Conservation (phyloP, 139 green algal genomes). For the Deuterostichococcus epilithicus region DNA sequence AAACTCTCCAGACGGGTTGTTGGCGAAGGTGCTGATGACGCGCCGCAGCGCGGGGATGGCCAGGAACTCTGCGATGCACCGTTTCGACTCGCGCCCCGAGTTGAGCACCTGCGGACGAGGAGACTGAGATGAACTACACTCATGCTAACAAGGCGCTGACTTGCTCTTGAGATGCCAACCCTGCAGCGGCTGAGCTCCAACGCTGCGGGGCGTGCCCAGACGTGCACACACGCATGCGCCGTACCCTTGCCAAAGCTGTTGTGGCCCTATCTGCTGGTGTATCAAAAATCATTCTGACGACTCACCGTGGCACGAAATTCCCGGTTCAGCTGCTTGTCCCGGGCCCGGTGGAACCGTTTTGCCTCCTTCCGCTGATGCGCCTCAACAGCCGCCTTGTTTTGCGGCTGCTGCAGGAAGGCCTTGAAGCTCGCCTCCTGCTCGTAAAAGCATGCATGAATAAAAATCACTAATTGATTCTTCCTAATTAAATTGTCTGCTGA, state of each 20-base stretch:
- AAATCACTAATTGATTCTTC: too few species aligned
- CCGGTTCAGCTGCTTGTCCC: slow-evolving; percentile 30
- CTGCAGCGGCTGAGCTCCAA: too few species aligned
- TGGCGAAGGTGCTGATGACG: slow-evolving; percentile 54
- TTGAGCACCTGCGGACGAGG: slow-evolving; percentile 37
- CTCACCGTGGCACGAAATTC: slow-evolving; percentile 47
- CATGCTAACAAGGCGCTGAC: not conserved
- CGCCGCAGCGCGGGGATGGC: slow-evolving; percentile 41
- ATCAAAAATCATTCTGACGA: too few species aligned
- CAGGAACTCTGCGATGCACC: slow-evolving; percentile 50
- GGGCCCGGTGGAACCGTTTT: slow-evolving; percentile 31
- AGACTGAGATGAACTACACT: not conserved
- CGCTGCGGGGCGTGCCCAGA: too few species aligned
- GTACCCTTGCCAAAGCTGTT: too few species aligned
- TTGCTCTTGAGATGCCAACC: too few species aligned
- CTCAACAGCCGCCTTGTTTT: slow-evolving; percentile 54
- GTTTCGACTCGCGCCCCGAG: slow-evolving; percentile 43
- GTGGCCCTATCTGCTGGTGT: too few species aligned
- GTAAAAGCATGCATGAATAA: too few species aligned
- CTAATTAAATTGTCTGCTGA: too few species aligned
- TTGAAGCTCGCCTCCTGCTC: slow-evolving; percentile 38
- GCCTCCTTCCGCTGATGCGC: slow-evolving; percentile 53
- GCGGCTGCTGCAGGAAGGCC: slow-evolving; percentile 48
- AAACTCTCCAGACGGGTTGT: slow-evolving; percentile 56
- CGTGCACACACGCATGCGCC: too few species aligned